Evolutionary conservation across 768 basidiomycete genomes (phyloP), one percentile per base, ranked within the genome.

Genomic region (Kwoniella mangroviensis): DNA sequence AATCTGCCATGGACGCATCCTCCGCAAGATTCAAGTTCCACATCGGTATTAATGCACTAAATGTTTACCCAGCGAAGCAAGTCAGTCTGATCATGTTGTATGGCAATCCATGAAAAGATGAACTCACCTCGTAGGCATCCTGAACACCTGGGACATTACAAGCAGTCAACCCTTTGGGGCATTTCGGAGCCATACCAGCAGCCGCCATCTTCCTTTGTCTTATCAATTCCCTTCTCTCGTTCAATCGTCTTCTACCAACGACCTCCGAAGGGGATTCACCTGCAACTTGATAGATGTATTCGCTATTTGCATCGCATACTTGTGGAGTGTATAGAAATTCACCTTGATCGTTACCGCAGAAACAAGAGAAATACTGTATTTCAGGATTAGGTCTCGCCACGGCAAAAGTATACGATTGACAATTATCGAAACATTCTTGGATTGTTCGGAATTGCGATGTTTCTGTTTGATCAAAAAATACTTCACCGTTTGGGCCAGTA

Each of bases 1-100:
- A 61, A 61, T 2, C 2, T 61, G 11, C 42, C 60, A 24, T 61
- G 11, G n/a, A 43, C 52, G 34, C 75, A 76, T n/a, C 75, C 75
- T 26, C 75, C 75, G 45, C 75, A 76, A 61, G 69, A 68, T 55
- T 73, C 72, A 26, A 76, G 62, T 43, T 76, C 75, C 26, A 22
- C 45, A 19, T 68, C 12, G 2, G 55, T 55, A 56, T 76, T 67
- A 62, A 76, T 68, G 60, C 75, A 76, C 63, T 76, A 24, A 34
- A 21, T 6, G n/a, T 10, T 19, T 1, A 13, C 12, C 19, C 19
- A 21, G 34, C 12, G 12, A 40, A 34, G 22, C 19, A 40, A 40
- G 58, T 34, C 34, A 34, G 34, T 34, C 34, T 34, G 6, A 34
- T 34, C 34, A 34, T 34, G 34, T 7, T 34, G 34, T 34, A 34